Percentiles rank a stretch among this genome's conserved stretches.
Conservation (phyloP, 164 flowering plant genomes). For the Umbilicus rupestris region DNA sequence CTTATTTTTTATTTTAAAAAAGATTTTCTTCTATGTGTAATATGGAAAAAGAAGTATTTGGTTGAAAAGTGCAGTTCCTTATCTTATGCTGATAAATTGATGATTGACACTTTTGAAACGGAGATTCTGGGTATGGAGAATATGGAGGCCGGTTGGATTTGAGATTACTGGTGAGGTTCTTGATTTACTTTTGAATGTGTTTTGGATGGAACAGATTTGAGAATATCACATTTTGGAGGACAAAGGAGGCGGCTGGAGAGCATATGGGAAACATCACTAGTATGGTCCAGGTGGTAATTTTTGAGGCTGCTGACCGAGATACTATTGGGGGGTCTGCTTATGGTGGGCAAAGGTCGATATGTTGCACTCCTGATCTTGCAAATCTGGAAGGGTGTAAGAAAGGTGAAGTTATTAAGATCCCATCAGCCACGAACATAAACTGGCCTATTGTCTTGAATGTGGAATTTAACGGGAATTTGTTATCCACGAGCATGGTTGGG, state of each 20-base stretch:
- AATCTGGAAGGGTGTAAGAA: conserved; percentile 88
- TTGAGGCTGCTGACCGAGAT: conserved; percentile 92
- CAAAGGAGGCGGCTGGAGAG: conserved; percentile 42
- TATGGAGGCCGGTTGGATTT: not conserved
- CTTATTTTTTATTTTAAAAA: not conserved
- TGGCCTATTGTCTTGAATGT: conserved; percentile 69
- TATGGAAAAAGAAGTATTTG: too few species aligned
- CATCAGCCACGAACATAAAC: conserved; percentile 46
- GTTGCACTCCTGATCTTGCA: conserved; percentile 95
- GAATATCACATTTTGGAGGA: conserved; percentile 81
- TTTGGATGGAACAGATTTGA: conserved; percentile 43
- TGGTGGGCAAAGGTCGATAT: conserved; percentile 87
- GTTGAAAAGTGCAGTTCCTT: not conserved
- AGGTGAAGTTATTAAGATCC: conserved; percentile 80
- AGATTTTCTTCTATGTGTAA: too few species aligned
- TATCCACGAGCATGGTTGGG: conserved; percentile 34
- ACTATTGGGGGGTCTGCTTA: conserved; percentile 92
- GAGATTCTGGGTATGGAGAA: too few species aligned
- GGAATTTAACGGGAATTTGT: conserved; percentile 39
- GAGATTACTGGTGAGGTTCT: not conserved
- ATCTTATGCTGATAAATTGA: too few species aligned
- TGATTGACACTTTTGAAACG: too few species aligned
- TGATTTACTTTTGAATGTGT: not conserved
- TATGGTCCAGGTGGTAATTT: conserved; percentile 63
- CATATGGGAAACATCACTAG: conserved; percentile 49